Base-by-base conservation (phyloP, 2,329 filamentous ascomycete genomes). In the Alternaria ventricosa region DNA sequence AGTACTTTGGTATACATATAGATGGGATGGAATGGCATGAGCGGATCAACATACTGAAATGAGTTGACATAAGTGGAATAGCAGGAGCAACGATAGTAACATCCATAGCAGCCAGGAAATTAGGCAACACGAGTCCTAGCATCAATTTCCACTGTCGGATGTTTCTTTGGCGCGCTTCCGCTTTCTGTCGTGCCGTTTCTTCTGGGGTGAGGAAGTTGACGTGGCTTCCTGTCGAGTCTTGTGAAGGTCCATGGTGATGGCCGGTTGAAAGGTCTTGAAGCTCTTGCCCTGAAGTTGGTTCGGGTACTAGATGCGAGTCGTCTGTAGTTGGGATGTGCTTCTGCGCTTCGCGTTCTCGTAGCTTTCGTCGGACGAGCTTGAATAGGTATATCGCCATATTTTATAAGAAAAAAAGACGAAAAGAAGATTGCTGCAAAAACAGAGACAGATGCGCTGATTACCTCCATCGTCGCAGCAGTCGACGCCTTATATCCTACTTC, bases 71-170 rank as follows among this genome's bases (percentile, higher is more conserved):
- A 66, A 85, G 87, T 0, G 87, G 86, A 18, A 89, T 77, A 0
- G 87, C 87, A 11, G 86, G 86, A 3, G 88, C 87, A 11, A 89
- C 82, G 44, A 92, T 89, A 0, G 89, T 92, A 2, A 87, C 81
- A 73, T 92, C 89, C 2, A 92, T 82, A 3, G 87, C 85, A 61
- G 89, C 86, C 0, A 91, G 82, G 9, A 87, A 84, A 71, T 87
- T 91, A 0, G 89, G 89, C 3, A 88, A 78, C 6, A 88, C 75
- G 0, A 92, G 81, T 3, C 88, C 87, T 2, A 85, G 62, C 43
- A 90, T 84, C 11, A 91, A 75, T 71, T 87, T 90, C 83, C 82
- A 87, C 55, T 89, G 82, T 71, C 90, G 84, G 47, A 78, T 78
- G n/a, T 76, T 64, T 51, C 61, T 63, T 55, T 47, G 65, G n/a